A percentile compares a stretch with the other conserved stretches of the same genome.
Evolutionary conservation across 805 yeast species (phyloP).

Genomic region (Wickerhamiella azyma): DNA sequence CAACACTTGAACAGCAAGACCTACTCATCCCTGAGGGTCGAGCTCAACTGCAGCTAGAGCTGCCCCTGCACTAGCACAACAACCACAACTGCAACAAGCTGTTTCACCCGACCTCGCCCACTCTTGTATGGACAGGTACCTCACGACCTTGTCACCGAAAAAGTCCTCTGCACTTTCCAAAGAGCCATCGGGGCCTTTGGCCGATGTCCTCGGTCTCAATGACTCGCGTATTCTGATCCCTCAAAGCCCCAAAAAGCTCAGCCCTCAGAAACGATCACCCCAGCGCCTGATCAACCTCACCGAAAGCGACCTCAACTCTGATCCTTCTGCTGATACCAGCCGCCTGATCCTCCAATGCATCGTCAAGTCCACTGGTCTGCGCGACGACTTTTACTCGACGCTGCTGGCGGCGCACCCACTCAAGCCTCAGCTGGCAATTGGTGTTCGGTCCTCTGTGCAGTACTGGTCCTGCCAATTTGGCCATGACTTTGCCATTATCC

Average conservation of each 20-base stretch:
- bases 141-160: neutral
- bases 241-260: conserved; percentile 3
- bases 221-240: neutral
- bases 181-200: neutral
- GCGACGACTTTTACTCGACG: conserved; percentile 8
- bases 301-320: neutral
- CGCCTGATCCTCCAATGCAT: neutral
- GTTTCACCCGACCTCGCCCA: neutral
- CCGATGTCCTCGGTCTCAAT: neutral
- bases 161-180: neutral
- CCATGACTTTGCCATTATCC: neutral
- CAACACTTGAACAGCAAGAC: too few relatives aligned
- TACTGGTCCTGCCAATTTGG: conserved; percentile 1
- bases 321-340: neutral
- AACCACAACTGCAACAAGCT: too few relatives aligned
- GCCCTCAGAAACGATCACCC: neutral
- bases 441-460: neutral
- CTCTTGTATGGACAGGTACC: conserved; percentile 5
- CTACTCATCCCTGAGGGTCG: too few relatives aligned
- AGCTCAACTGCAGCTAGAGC: too few relatives aligned
- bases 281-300: neutral
- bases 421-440: neutral
- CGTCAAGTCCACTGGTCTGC: neutral
- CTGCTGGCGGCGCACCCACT: conserved; percentile 1
- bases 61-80: too few relatives aligned